Base-by-base conservation (phyloP, 2,329 filamentous ascomycete species). In the Fusarium sp. region DNA sequence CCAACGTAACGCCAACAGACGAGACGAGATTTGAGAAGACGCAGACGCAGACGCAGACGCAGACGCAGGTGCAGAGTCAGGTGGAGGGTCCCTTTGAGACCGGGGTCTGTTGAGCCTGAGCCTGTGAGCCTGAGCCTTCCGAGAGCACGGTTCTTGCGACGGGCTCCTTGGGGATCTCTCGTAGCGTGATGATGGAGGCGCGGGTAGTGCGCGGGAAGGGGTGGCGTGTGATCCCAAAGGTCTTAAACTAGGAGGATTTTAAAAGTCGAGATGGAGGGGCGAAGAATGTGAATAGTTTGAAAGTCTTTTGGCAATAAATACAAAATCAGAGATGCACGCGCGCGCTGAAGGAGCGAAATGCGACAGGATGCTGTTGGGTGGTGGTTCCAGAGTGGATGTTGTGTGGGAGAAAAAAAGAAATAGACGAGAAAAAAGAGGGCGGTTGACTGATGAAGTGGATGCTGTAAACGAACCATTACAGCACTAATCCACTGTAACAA, bases 181-280 rank as follows among this genome's bases (percentile, higher is more conserved):
- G 43, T 55, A 53, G 44, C 46, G 60, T 67, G 69, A 72, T 71
- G 70, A 73, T 71, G 58, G 68, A 70, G 71, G 71, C 71, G 70
- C 68, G 63, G 70, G 58, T 70, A 73, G 68, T 70, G 54, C 50
- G 63, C 57, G 60, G 62, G 71, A 71, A 68, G 58, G 58, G 54
- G 54, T 70, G 71, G 71, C 70, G 65, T 73, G 70, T 73, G 70
- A 68, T 63, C 55, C 47, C 41, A 57, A 61, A 48, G 37, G 20
- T 37, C 20, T 70, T 56, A 71, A 71, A 71, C 71, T 70, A 71
- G 58, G 61, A 68, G 54, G 60, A 53, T 51, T 68, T 56, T 54
- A 62, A 46, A 43, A 46, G 33, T 22, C 46, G 51, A 61, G 59
- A 60, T 49, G 67, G 68, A 66, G 53, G 67, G 68, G 50, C 54